phyloP scores from a whole-genome alignment of 2,329 filamentous ascomycete species.

The Clonostachys byssicola region DNA sequence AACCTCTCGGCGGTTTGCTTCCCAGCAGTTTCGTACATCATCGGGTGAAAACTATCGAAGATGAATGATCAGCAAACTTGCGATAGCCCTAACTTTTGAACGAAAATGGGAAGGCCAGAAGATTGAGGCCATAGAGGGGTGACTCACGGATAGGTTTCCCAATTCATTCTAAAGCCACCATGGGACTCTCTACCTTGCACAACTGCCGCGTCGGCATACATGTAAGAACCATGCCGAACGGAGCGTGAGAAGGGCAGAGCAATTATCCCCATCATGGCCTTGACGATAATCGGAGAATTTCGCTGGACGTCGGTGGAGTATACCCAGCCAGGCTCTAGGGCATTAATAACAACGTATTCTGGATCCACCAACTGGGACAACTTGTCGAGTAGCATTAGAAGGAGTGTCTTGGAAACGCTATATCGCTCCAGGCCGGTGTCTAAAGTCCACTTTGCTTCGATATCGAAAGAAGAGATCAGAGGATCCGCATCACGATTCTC shows the following conservation, averaged over 20 bases:
- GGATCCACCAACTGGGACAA: slow-evolving; percentile 27
- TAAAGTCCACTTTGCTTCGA: slow-evolving; percentile 13
- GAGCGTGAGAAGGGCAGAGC: slow-evolving; percentile 17
- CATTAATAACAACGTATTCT: slow-evolving; percentile 37
- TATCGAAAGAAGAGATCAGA: slow-evolving; percentile 20
- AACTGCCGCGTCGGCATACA: slow-evolving; percentile 39
- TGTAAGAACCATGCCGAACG: slow-evolving; percentile 33
- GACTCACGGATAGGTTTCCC: slow-evolving; percentile 39
- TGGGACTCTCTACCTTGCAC: slow-evolving; percentile 44
- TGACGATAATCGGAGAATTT: slow-evolving; percentile 10
- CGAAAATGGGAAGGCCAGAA: no score
- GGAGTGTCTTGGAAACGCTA: slow-evolving; percentile 18
- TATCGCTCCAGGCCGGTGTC: slow-evolving; percentile 12
- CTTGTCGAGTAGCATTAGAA: slow-evolving; percentile 26
- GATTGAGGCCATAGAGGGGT: neutral
- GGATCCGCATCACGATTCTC: slow-evolving; percentile 12
- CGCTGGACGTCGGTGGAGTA: slow-evolving; percentile 30
- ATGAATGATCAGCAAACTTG: no score
- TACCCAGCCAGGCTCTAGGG: slow-evolving; percentile 38
- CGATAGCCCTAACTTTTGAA: slow-evolving; percentile 17
- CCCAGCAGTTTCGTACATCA: neutral
- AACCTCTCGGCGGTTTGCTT: slow-evolving; percentile 21
- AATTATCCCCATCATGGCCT: slow-evolving; percentile 7
- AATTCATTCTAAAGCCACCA: slow-evolving; percentile 44
- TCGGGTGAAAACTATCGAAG: no score